Base-by-base conservation (phyloP, 2,329 filamentous ascomycete species). In the Amylocarpus encephaloides region DNA sequence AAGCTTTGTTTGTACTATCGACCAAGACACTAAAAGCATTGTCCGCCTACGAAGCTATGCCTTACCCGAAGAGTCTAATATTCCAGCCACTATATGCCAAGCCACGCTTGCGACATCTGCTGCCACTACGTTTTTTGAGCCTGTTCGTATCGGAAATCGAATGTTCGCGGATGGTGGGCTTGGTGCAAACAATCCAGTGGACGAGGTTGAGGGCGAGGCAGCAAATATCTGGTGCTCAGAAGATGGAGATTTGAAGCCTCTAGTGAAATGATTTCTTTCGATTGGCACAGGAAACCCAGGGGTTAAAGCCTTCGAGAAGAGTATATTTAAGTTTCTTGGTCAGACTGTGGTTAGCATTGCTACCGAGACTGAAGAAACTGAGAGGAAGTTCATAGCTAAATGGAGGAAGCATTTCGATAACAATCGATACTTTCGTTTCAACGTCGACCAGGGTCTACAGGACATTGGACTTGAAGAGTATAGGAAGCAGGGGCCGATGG, bases 371-470 rank as follows among this genome's bases (percentile, higher is more conserved):
- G 63, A 67, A 42, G 39, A 54, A 10, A 66, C 64, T 1, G 62
- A 58, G 36, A 59, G 57, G 50, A 55, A 50, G 32, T 66, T 66
- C 40, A 52, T 62, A 43, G 56, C 54, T 1, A 52, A 57, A 15
- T 64, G 58, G 60, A 19, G 47, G 16, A 52, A 57, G 34, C 53
- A 62, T 45, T 58, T 54, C 35, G 60, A 62, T 39, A 52, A 58
- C 33, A 61, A 60, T 2, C 58, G 63, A n/a, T 66, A 65, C 47
- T 67, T 64, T 47, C 62, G 65, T 1, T 66, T 68, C 41, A 66
- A 67, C 55, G 64, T 67, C 10, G 56, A 64, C 13, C 61, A 66
- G 41, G 65, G 66, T 1, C 51, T 68, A 10, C 54, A 64, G 49
- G 50, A 51, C 43, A 53, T 67, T 41, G 55, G 58, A 7, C 45